phyloP scores from a whole-genome alignment of 148 eudicot genomes.

The Talinum fruticosum region DNA sequence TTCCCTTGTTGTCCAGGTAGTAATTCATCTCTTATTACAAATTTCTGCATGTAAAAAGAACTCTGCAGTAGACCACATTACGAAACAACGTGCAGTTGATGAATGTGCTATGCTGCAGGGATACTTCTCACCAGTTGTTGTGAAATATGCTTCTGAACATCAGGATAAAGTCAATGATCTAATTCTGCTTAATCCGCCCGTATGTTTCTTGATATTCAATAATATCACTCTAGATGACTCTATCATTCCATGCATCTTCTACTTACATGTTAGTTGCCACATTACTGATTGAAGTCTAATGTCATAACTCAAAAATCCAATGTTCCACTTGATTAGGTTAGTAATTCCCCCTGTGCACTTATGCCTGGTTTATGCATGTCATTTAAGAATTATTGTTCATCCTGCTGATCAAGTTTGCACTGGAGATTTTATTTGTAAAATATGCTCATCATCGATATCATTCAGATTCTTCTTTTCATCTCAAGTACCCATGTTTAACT shows the following conservation, averaged over 20 bases:
- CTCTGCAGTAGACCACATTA: background rate
- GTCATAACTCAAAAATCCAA: too few species aligned
- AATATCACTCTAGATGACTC: background rate
- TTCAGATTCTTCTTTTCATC: too few species aligned
- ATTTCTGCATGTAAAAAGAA: background rate
- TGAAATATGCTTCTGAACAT: conserved; percentile 75
- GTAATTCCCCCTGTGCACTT: too few species aligned
- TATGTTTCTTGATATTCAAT: conserved; percentile 33
- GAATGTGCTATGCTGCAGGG: conserved; percentile 50
- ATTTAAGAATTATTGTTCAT: background rate
- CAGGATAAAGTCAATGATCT: conserved; percentile 78
- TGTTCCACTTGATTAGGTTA: background rate
- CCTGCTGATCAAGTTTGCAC: background rate
- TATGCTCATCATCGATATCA: too few species aligned
- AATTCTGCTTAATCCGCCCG: conserved; percentile 91
- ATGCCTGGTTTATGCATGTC: background rate
- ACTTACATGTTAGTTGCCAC: background rate
- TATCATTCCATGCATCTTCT: conserved; percentile 2
- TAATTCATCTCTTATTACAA: background rate
- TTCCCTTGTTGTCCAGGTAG: conserved; percentile 88
- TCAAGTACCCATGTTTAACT: too few species aligned
- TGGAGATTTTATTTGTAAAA: too few species aligned
- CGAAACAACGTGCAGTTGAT: background rate
- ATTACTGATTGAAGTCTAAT: background rate
- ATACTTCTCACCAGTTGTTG: conserved; percentile 80